phyloP scores from a whole-genome alignment of 1,284 basidiomycete species.

The Ustilago loliicola region DNA sequence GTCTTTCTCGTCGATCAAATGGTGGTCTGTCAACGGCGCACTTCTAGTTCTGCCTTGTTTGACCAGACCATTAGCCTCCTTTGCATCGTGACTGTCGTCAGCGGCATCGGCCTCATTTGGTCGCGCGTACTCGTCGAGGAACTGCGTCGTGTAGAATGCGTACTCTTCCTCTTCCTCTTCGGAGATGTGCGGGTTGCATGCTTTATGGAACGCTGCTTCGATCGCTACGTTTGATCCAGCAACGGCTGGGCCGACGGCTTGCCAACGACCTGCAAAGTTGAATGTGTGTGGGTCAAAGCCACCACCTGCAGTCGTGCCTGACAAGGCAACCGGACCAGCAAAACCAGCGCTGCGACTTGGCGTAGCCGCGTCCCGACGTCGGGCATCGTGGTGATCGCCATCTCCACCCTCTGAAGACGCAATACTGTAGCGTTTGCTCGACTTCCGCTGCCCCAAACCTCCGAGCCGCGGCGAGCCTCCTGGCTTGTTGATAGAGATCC shows the following conservation, averaged over 20 bases:
- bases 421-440: constrained; percentile 35
- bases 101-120: constrained; percentile 15
- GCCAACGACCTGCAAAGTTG: constrained; percentile 55
- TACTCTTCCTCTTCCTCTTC: constrained; percentile 48
- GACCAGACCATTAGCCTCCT: neutral
- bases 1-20: constrained; percentile 52
- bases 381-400: constrained; percentile 13
- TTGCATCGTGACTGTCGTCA: neutral
- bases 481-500: constrained; percentile 60
- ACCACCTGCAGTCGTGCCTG: neutral
- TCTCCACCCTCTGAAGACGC: constrained; percentile 34
- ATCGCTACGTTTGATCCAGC: constrained; percentile 44
- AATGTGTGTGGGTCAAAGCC: constrained; percentile 47
- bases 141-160: constrained; percentile 52
- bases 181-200: constrained; percentile 48
- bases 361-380: constrained; percentile 7
- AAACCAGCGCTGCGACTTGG: constrained; percentile 12
- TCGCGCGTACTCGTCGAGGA: constrained; percentile 38
- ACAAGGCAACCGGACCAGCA: neutral
- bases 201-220: constrained; percentile 42
- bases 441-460: constrained; percentile 10
- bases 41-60: constrained; percentile 2
- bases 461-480: constrained; percentile 26
- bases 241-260: constrained; percentile 26
- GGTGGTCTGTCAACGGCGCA: constrained; percentile 34